Base-by-base conservation (phyloP, 495 filamentous ascomycete genomes). In the Cudoniella acicularis region DNA sequence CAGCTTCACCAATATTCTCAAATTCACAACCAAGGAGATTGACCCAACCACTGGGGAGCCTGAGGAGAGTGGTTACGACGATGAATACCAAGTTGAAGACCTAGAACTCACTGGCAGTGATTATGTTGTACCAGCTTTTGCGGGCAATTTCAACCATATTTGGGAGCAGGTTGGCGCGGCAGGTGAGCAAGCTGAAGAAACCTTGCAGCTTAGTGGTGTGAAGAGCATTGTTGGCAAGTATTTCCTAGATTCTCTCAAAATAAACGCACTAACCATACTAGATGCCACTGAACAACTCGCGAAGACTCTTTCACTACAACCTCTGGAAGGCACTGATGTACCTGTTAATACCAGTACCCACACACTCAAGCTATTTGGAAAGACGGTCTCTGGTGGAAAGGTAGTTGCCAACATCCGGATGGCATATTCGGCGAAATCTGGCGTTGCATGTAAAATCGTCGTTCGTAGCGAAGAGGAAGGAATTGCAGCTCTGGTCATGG, bases 21-120 rank as follows among this genome's bases (percentile, higher is more conserved):
- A 95, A 73, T 98, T 98, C 69, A 97, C 92, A 21, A 93, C 87
- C 77, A 96, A 96, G 71, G 94, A 98, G 73, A 95, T 98, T 52
- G 94, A 98, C 65, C 94, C 94, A 3, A 87, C 87, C n/a, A 96
- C 91, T 21, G 84, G 86, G 62, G 91, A 97, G 70, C 90, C 95
- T 1, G 95, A 98, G 68, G 91, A 96, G 13, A 79, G 71, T 45
- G 94, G 95, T 36, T 98, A 97, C 65, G 92, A 97, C 21, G 94
- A 98, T 65, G 94, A 98, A 73, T 98, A 98, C 70, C 88, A 96
- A 74, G 91, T 97, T 56, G 90, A 94, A 57, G 93, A 97, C 67
- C 83, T 98, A 54, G 95, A 98, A 49, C 81, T 98, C 52, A 81
- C 81, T 26, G 93, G 92, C 59, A 92, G 89, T 64, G 95, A 98